Evolutionary conservation across 768 basidiomycete genomes (phyloP).

Genomic region (Trametopsis cervina): DNA sequence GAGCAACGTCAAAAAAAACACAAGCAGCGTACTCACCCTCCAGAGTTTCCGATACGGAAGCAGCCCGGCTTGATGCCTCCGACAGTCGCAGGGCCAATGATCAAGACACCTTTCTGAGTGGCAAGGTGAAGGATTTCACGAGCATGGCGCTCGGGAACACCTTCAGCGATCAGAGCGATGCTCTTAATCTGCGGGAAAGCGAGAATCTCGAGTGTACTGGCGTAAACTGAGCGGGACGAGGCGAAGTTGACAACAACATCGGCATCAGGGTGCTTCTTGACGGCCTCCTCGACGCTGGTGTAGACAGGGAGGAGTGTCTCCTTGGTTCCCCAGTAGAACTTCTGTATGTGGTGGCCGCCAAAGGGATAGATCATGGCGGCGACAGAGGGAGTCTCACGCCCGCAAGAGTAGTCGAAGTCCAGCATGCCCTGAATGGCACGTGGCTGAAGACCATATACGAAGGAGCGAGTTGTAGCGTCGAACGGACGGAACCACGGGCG

Average conservation of each 20-base stretch:
- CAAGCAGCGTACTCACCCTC: constrained; percentile 54
- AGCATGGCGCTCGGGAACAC: constrained; percentile 97
- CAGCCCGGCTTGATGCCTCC: constrained; percentile 99
- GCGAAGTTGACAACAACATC: constrained; percentile 99
- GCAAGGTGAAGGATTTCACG: constrained; percentile 92
- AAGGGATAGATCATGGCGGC: constrained; percentile 99
- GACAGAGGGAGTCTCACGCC: constrained; percentile 82
- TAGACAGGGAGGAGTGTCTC: constrained; percentile 98
- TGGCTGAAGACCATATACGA: constrained; percentile 98
- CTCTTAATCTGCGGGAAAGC: constrained; percentile 59
- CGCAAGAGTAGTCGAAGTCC: constrained; percentile 99
- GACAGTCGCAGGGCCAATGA: constrained; percentile 96
- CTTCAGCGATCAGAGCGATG: constrained; percentile 95
- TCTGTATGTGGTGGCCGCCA: constrained; percentile 99
- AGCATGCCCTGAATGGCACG: constrained; percentile 98
- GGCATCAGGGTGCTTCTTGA: constrained; percentile 91
- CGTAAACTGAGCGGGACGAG: constrained; percentile 87
- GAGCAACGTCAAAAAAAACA: constrained; percentile 9
- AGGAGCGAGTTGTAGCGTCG: constrained; percentile 88
- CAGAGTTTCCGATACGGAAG: constrained; percentile 99
- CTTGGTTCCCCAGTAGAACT: constrained; percentile 99
- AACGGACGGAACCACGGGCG: constrained; percentile 89
- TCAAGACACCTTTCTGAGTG: constrained; percentile 77
- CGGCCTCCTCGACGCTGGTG: constrained; percentile 85
- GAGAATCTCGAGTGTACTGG: constrained; percentile 89